Percentiles rank a stretch among this genome's conserved stretches.
Conservation (phyloP, 2,329 filamentous ascomycete species). For the Trichoderma guizhouense region DNA sequence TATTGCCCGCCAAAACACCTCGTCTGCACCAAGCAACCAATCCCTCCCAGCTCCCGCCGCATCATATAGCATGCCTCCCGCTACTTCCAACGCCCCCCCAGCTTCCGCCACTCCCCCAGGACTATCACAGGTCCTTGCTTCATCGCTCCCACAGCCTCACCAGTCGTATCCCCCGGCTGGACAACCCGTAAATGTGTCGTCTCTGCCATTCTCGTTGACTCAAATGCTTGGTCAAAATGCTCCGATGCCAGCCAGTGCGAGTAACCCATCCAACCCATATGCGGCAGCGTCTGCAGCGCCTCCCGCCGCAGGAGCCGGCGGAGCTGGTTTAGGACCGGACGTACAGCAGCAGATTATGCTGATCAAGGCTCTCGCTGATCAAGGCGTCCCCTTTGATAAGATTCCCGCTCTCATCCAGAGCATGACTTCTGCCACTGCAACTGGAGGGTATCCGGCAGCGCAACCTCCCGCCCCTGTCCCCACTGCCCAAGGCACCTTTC, state of each 20-base stretch:
- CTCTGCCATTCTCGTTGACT: slow-evolving; percentile 40
- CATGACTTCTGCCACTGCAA: slow-evolving; percentile 41
- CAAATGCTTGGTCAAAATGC: slow-evolving; percentile 37
- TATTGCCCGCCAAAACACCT: slow-evolving; percentile 71
- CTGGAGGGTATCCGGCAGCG: slow-evolving; percentile 32
- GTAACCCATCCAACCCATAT: slow-evolving; percentile 30
- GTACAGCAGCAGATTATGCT: slow-evolving; percentile 70
- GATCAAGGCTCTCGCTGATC: slow-evolving; percentile 70
- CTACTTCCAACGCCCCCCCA: slow-evolving; percentile 20
- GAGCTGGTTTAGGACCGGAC: slow-evolving; percentile 46
- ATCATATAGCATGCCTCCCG: slow-evolving; percentile 37
- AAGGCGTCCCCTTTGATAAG: slow-evolving; percentile 74
- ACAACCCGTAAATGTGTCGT: slow-evolving; percentile 59
- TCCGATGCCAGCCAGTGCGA: slow-evolving; percentile 28
- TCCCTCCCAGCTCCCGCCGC: slow-evolving; percentile 41
- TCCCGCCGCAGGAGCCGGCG: slow-evolving; percentile 34
- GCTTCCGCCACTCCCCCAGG: slow-evolving; percentile 19
- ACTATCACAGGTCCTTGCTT: slow-evolving; percentile 32
- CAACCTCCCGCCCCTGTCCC: slow-evolving; percentile 27
- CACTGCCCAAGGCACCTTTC: slow-evolving; percentile 42
- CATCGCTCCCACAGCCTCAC: slow-evolving; percentile 29
- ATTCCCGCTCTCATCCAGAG: slow-evolving; percentile 60
- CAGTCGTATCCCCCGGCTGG: slow-evolving; percentile 42
- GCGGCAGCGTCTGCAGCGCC: slow-evolving; percentile 31
- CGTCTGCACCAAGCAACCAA: slow-evolving; percentile 42